Evolutionary conservation across 805 yeast species (phyloP).

Genomic region (Citeromyces matritensis): DNA sequence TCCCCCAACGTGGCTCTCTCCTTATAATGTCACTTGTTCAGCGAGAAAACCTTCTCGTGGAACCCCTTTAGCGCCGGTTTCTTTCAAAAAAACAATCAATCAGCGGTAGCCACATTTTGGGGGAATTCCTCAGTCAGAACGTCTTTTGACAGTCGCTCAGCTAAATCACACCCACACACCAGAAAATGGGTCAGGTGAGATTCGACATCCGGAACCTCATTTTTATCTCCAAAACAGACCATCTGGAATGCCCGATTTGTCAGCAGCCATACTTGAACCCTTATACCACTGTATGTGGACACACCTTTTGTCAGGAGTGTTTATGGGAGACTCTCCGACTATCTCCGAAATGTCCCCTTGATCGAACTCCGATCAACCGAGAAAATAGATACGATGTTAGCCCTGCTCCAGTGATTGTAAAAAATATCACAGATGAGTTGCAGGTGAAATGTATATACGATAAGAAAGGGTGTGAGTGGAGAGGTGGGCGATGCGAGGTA

Average conservation of each 20-base stretch:
- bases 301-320: conserved; percentile 49
- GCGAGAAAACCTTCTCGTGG: too few relatives aligned
- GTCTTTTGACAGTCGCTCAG: too few relatives aligned
- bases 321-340: conserved; percentile 27
- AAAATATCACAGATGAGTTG: conserved; percentile 48
- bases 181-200: too few relatives aligned
- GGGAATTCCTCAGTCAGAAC: too few relatives aligned
- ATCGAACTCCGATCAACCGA: conserved; percentile 29
- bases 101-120: too few relatives aligned
- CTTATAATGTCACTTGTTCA: too few relatives aligned
- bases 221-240: conserved; percentile 13
- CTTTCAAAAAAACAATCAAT: too few relatives aligned
- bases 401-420: conserved; percentile 42
- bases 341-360: conserved; percentile 39
- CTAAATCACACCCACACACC: too few relatives aligned
- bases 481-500: conserved; percentile 43
- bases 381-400: conserved; percentile 12
- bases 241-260: conserved; percentile 46
- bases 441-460: conserved; percentile 37
- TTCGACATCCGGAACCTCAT: conserved; percentile 11
- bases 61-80: too few relatives aligned
- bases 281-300: conserved; percentile 50
- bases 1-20: too few relatives aligned
- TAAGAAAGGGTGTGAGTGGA: conserved; percentile 39
- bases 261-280: conserved; percentile 49